Evolutionary conservation across 768 basidiomycete species (phyloP), one percentile per base, ranked within the genome.

Genomic region (Hypsizygus marmoreus): DNA sequence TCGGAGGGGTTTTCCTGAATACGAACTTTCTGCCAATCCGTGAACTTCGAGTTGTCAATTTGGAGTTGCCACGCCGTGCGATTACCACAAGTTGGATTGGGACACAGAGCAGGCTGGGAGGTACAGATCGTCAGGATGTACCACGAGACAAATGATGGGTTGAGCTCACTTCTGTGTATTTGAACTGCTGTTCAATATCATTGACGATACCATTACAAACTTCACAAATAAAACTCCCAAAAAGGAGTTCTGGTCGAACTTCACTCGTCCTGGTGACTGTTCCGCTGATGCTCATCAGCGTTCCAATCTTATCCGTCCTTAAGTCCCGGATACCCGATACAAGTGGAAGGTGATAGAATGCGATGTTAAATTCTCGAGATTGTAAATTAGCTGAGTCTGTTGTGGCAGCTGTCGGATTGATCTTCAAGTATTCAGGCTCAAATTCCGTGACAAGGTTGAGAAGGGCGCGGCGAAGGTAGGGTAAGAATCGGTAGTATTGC

Each of bases 1-100:
- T 98, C 97, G 20, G 95, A 97, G 8, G 95, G 87, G 59, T 97
- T 98, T 72, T 99, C 97, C 61, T 99, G 97, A 34, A 99, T 97
- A 33, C 97, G 85, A 37, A 98, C 94, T 66, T 97, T 97, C 66
- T 99, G 97, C 97, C 97, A 98, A 63, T 99, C 97, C 0, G 92
- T 91, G 63, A 99, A 99, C 64, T 92, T 95, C 22, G 91, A 95
- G 42, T 86, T 85, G 63, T 98, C 95, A 47, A 98, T 92, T 62
- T 95, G 91, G 31, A 99, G 80, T 60, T 94, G 86, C 95, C 95
- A 99, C 24, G 81, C 87, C 13, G 71, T 68, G 23, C 94, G 82
- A 65, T 98, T 98, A 23, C 90, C 88, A 59, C 97, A 99, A 1
- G 88, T 89, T 14, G 88, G 85, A 60, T 99, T 99, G 13, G 91